Evolutionary conservation across 2,329 filamentous ascomycete species (phyloP).

Genomic region (Lasiodiplodia hormozganensis): DNA sequence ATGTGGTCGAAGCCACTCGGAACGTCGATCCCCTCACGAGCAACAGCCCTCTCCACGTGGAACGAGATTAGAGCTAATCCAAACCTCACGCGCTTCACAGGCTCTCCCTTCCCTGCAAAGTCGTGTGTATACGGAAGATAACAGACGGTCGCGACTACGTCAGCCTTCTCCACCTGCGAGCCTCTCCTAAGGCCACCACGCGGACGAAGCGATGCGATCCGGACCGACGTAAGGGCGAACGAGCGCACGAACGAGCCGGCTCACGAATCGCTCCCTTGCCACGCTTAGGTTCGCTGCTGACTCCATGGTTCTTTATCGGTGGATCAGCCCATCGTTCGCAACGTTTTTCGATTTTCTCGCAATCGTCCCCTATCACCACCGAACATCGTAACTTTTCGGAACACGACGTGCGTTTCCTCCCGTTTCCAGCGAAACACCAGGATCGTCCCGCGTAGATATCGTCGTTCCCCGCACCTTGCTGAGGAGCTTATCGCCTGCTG

Average conservation of each 20-base stretch:
- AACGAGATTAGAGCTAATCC: conserved; percentile 6
- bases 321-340: background rate
- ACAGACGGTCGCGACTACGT: background rate
- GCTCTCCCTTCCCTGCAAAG: background rate
- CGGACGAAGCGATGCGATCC: background rate
- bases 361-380: background rate
- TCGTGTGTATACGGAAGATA: background rate
- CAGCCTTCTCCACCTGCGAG: background rate
- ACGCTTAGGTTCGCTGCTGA: background rate
- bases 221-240: background rate
- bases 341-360: background rate
- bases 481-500: conserved; percentile 2
- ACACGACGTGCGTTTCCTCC: background rate
- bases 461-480: background rate
- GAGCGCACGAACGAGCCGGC: background rate
- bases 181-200: conserved; percentile 8
- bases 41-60: conserved; percentile 17
- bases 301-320: background rate
- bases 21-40: background rate
- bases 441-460: conserved; percentile 8
- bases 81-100: conserved; percentile 5
- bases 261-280: background rate
- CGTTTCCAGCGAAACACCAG: background rate
- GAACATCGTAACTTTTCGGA: conserved; percentile 5
- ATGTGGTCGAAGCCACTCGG: background rate